phyloP scores from a whole-genome alignment of 2,329 filamentous ascomycete genomes.

The Elsinoe ampelina region DNA sequence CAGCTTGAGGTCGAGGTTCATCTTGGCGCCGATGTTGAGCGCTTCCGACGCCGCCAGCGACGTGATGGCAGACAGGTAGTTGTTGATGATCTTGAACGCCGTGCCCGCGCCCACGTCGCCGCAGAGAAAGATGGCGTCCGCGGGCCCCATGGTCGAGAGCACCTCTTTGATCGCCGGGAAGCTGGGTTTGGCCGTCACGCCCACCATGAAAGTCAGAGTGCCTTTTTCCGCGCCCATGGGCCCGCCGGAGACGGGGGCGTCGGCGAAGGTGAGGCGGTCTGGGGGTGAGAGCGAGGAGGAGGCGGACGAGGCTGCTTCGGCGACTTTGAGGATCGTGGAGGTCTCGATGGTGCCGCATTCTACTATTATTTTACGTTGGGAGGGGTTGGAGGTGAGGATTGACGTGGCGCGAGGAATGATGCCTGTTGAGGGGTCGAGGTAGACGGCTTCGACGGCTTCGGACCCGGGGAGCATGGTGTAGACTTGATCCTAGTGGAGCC shows the following conservation, averaged over 20 bases:
- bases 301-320: slow-evolving; percentile 12
- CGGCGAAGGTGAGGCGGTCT: slow-evolving; percentile 23
- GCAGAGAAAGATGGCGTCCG: slow-evolving; percentile 25
- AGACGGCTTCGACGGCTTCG: slow-evolving; percentile 30
- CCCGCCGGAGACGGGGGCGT: slow-evolving; percentile 32
- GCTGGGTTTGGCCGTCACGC: slow-evolving; percentile 17
- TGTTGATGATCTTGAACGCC: slow-evolving; percentile 26
- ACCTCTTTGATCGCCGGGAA: slow-evolving; percentile 15
- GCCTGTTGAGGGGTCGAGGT: slow-evolving; percentile 27
- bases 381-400: slow-evolving; percentile 11
- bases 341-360: slow-evolving; percentile 21
- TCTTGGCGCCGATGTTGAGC: slow-evolving; percentile 24
- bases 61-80: slow-evolving; percentile 24
- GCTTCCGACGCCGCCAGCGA: slow-evolving; percentile 22
- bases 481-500: slow-evolving; percentile 25
- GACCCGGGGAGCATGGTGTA: slow-evolving; percentile 36
- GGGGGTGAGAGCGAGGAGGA: neutral
- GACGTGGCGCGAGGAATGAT: slow-evolving; percentile 26
- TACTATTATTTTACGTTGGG: slow-evolving; percentile 17
- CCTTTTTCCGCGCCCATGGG: slow-evolving; percentile 28
- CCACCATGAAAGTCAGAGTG: slow-evolving; percentile 32
- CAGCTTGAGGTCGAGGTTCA: slow-evolving; percentile 22
- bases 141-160: slow-evolving; percentile 21
- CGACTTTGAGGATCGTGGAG: slow-evolving; percentile 16
- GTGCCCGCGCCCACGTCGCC: slow-evolving; percentile 24